A percentile compares a stretch with the other conserved stretches of the same genome.
Conservation (phyloP, 805 yeast species). For the Maudiozyma serrabonitensis region DNA sequence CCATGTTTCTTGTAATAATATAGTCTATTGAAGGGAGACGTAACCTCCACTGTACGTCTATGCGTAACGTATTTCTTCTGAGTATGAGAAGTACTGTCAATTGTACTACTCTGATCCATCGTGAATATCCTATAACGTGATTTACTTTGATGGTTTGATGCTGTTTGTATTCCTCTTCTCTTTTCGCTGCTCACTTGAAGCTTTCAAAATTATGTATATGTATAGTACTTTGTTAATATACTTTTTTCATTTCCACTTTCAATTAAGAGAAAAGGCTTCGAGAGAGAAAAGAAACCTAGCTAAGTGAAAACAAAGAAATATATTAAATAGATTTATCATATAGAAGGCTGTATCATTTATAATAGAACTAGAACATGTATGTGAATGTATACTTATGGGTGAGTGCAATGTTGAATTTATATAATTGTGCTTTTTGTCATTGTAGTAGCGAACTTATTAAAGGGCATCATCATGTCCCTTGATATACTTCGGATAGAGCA, state of each 20-base stretch:
- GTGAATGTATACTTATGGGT: neutral
- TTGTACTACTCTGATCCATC: neutral
- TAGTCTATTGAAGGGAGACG: slow-evolving; percentile 23
- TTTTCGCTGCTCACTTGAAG: no score
- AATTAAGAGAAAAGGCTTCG: no score
- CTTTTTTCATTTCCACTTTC: no score
- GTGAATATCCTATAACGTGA: neutral
- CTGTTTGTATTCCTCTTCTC: no score
- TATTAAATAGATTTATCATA: neutral
- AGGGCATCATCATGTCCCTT: slow-evolving; percentile 15
- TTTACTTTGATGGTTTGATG: no score
- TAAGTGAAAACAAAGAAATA: neutral
- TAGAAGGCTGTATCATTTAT: neutral
- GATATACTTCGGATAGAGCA: slow-evolving; percentile 21
- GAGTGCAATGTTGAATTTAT: no score
- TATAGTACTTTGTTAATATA: no score
- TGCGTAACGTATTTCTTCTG: slow-evolving; percentile 23
- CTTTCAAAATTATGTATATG: no score
- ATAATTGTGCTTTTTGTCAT: no score
- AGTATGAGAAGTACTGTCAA: neutral
- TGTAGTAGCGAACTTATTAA: neutral
- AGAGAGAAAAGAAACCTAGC: no score
- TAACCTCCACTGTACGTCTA: slow-evolving; percentile 27
- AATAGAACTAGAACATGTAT: neutral
- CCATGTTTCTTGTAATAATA: slow-evolving; percentile 25